Evolutionary conservation across 306 rosid species (phyloP), one percentile per base, ranked within the genome.

Genomic region (Geum urbanum): DNA sequence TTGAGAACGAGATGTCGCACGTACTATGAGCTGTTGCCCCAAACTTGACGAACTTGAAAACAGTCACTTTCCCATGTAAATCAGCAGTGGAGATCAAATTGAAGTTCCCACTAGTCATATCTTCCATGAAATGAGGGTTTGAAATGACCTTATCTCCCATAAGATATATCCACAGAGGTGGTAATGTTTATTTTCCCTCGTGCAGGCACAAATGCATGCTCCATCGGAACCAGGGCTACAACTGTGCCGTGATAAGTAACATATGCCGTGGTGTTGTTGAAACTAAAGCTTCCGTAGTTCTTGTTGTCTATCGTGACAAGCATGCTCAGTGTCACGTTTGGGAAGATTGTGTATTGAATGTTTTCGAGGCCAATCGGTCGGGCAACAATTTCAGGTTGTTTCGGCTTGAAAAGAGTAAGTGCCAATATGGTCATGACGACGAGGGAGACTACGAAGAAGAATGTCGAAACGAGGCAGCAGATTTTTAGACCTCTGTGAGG

Each of bases 321-420:
- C 73, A 83, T 3, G 67, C 13, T 18, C 19, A 88, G n/a, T 2
- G 86, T 57, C 62, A 24, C 4, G 32, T 22, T 68, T 0, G 74
- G 15, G 22, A 45, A 22, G 18, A 56, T 10, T 3, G 75, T 14
- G 1, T 12, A 1, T 1, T 77, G n/a, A 46, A 82, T n/a, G 9
- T 75, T 41, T 40, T 81, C 66, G 0, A 88, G 79, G 46, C 78
- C 82, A 3, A 61, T 2, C 0, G 79, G 77, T 39, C 59, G 59
- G 70, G 78, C 5, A 3, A 1, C 60, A 37, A 86, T 60, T 35
- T 14, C 20, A 4, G 90, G 92, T 44, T 84, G 58, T 16, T 66
- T 84, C 4, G 78, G 77, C 70, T 77, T 81, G 54, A 84, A 82
- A 47, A 84, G 24, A 51, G 90, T 84, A 32, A 84, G 72, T 13